Base-by-base conservation (phyloP, 192 early-diverging fungal genomes). In the Phycomyces nitens region DNA sequence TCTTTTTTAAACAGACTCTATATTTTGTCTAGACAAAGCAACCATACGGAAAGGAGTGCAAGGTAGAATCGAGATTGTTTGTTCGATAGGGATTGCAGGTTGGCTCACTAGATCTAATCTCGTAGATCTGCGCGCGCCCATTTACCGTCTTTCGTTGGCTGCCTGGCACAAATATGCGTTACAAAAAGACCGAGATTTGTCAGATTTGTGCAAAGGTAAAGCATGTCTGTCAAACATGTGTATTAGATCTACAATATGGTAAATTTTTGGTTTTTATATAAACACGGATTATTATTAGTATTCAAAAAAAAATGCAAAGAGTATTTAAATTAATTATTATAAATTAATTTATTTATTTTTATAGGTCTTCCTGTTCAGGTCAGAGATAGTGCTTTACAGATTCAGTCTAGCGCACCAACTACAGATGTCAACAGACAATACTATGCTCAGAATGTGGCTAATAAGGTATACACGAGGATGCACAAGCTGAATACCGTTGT, bases 161-260 rank as follows among this genome's bases (percentile, higher is more conserved):
- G 54, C 97, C 97, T 15, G 97, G 97, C 15, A 82, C 85, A 18
- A 93, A 92, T 6, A 94, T 93, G 92, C 86, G 96, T 58, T 92
- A 90, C 82, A 98, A 97, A 70, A 97, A 98, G 82, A 99, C 97
- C 0, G 95, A 99, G 72, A 91, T 98, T 58, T 99, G 97, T 62
- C 91, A 95, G 72, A 93, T 92, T 0, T 99, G 97, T 69, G 92
- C 97, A 38, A 96, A 97, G 72, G 80, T 98, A 66, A 99, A 99
- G 78, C 98, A 99, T 74, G 92, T 94, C 10, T 99, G 97, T 61
- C 97, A 98, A 69, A 95, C 95, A 7, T 99, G 97, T 70, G 78
- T 98, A 16, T 77, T 97, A 44, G 96, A 99, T 80, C 82, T 98
- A n/a, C 91, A 97, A 71, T 93, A 88, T 70, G 92, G 89, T 58